Evolutionary conservation across 1,284 basidiomycete species (phyloP), one percentile per base, ranked within the genome.

Genomic region (Moesziomyces sp.): DNA sequence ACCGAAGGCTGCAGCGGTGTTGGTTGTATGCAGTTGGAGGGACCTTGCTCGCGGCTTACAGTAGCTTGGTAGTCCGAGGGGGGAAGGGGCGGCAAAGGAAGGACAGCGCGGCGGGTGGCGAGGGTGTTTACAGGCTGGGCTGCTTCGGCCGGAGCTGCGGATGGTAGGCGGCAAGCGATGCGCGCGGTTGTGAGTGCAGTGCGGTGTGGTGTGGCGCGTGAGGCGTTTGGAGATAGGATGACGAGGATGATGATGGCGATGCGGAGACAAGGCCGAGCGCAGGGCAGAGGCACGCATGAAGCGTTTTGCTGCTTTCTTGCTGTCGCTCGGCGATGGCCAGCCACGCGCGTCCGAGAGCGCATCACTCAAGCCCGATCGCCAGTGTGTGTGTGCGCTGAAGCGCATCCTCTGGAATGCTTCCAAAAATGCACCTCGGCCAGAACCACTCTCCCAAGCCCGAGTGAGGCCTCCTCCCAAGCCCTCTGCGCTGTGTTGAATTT

Each of bases 251-350:
- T 24, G 45, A 52, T 46, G 54, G 54, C n/a, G 42, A 53, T 46
- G 55, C 56, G 48, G 35, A 21, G 45, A 49, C 56, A 63, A 69
- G 59, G 28, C 66, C 66, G 66, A 69, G 66, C 24, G 56, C 55
- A 48, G 48, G 59, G 56, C 66, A 69, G 59, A 55, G 66, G 66
- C 66, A 62, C 59, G 66, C 66, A 69, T 62, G 49, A 59, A 55
- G 66, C 56, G 58, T 26, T 52, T 30, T 52, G 59, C 3, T 18
- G 5, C 14, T 38, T 18, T 9, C 35, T 14, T 18, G 35, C 35
- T 16, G 35, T 16, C 14, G 50, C 58, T 60, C 55, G 61, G 50
- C 61, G 51, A 64, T 40, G 50, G 45, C 19, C 19, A 52, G 34
- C 42, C 19, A 35, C 46, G 44, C 43, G 52, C 57, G 48, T 54